Evolutionary conservation across 225 moss, liverwort and hornwort species (phyloP).

Genomic region (Bryoerythrophyllum caledonicum): DNA sequence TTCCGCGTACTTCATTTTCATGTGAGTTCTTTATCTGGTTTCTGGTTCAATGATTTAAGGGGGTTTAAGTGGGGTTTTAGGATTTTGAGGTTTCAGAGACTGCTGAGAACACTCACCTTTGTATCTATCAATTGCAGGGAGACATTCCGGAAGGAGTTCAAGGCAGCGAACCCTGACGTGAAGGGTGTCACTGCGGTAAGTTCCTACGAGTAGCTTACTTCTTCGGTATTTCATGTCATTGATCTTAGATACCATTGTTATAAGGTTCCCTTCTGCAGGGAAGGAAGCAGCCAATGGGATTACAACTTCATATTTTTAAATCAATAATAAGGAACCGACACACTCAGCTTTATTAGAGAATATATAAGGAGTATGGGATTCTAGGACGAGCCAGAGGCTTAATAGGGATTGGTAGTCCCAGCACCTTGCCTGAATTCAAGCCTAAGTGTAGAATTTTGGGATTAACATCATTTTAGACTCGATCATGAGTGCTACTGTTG

Average conservation of each 20-base stretch:
- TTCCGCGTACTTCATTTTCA: slow-evolving; percentile 60
- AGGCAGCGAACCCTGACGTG: slow-evolving; percentile 53
- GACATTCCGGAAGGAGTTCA: slow-evolving; percentile 59
- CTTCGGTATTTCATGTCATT: background rate
- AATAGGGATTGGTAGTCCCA: background rate
- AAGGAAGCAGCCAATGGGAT: background rate
- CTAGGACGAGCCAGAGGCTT: background rate
- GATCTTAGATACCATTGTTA: background rate
- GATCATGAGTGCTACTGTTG: background rate
- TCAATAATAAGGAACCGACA: background rate
- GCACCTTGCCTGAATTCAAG: background rate
- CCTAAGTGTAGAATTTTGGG: background rate
- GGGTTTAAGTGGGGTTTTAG: background rate
- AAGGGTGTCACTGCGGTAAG: slow-evolving; percentile 60
- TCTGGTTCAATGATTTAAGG: background rate
- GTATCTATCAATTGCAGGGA: slow-evolving; percentile 40
- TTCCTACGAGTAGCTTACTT: background rate
- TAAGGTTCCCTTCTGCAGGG: background rate
- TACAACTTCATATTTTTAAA: background rate
- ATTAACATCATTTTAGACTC: background rate
- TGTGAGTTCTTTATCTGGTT: slow-evolving; percentile 21
- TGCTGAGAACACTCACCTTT: slow-evolving; percentile 9
- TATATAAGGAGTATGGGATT: background rate
- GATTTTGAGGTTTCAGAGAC: slow-evolving; percentile 8
- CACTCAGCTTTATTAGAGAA: background rate